Evolutionary conservation across 768 basidiomycete genomes (phyloP), one percentile per base, ranked within the genome.

Genomic region (Inosperma sp.): DNA sequence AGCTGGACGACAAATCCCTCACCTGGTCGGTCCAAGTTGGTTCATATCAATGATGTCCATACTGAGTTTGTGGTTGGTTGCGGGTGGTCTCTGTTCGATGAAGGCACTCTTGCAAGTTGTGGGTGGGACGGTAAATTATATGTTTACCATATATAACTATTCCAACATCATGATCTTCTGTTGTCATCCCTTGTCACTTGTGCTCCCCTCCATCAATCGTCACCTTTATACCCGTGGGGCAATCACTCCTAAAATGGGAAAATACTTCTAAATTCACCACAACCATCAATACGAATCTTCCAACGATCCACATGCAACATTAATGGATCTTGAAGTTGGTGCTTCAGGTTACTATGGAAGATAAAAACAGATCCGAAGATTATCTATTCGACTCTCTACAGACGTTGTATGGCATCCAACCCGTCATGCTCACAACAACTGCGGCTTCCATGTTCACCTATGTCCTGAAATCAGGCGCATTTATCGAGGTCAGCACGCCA

Each of bases 21-120:
- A 1, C 66, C 75, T 21, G 73, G 74, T 21, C 71, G 78, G 48
- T 67, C 74, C 2, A 76, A 82, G 53, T 63, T 87, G 42, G 63
- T 86, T 52, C 66, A 83, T 53, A 84, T 93, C 27, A 86, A 96
- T 62, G 86, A 92, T 62, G 73, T 83, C 5, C 95, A 98, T 63
- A 94, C 89, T 2, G 95, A 98, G 69, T 97, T 98, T 67, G 92
- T 95, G 19, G 88, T 88, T 34, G 94, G 91, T 0, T 86, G 88
- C 61, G 78, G 80, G 40, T 96, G 94, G 93, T 91, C 90, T n/a
- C 66, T 96, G 59, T 93, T 83, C 56, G 92, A 96, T 41, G 84
- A 90, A 61, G 89, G 90, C 1, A 63, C 93, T 14, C 62, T 98
- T 40, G 93, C 89, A 33, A 94, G 85, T 52, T 94, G 92, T 66